Conservation (phyloP, 257 asterid genomes). For the Nicotiana tabacum region DNA sequence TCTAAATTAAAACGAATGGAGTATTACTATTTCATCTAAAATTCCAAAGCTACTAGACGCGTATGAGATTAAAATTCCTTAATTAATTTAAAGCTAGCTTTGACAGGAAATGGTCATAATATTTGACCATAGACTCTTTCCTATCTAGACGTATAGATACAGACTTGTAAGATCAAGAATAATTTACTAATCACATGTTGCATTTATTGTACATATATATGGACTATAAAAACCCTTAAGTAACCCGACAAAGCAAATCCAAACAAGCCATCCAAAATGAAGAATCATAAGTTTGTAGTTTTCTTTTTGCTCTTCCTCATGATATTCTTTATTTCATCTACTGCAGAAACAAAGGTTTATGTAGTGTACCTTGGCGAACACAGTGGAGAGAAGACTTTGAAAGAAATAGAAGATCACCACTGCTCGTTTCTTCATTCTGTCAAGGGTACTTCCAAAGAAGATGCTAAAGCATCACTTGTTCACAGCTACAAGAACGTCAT, state of each 20-base stretch:
- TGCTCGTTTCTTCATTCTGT: conserved; percentile 26
- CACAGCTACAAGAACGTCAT: conserved; percentile 43
- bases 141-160: background rate
- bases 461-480: conserved; percentile 30
- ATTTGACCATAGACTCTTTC: background rate
- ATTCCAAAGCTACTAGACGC: background rate
- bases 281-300: background rate
- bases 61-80: background rate
- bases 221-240: background rate
- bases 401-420: conserved; percentile 34
- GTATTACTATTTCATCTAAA: too few relatives aligned
- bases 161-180: background rate
- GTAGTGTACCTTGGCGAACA: conserved; percentile 46
- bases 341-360: conserved; percentile 19
- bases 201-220: background rate
- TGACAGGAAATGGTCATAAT: background rate
- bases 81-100: background rate
- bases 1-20: too few relatives aligned
- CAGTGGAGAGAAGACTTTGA: conserved; percentile 19
- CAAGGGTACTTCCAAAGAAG: conserved; percentile 32
- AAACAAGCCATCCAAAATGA: background rate
- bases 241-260: background rate
- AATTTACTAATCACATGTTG: background rate
- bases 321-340: background rate
- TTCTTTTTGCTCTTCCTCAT: background rate